A percentile compares a stretch with the other conserved stretches of the same genome.
phyloP scores from a whole-genome alignment of 2,329 filamentous ascomycete genomes.

The Botrytis sinoallii region DNA sequence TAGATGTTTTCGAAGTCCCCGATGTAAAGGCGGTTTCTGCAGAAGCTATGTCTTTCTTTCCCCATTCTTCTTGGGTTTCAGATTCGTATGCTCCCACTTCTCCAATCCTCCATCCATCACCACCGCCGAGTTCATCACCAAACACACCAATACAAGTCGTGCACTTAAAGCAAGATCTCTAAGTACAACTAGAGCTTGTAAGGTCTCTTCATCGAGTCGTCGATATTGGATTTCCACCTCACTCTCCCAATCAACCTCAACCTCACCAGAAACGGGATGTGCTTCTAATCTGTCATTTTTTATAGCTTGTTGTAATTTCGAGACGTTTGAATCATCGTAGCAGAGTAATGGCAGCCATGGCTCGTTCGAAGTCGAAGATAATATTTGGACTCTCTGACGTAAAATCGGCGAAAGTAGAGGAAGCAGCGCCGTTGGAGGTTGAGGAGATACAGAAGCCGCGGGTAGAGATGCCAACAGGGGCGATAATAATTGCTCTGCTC shows the following conservation, averaged over 20 bases:
- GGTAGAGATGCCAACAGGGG: constrained; percentile 59
- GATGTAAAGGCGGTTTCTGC: constrained; percentile 57
- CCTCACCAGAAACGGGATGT: constrained; percentile 77
- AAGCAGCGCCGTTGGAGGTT: constrained; percentile 55
- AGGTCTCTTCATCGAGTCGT: constrained; percentile 70
- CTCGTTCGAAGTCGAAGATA: constrained; percentile 57
- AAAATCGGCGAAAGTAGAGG: constrained; percentile 64
- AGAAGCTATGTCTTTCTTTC: constrained; percentile 50
- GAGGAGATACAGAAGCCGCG: constrained; percentile 54
- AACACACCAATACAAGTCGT: constrained; percentile 68
- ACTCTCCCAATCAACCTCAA: constrained; percentile 67
- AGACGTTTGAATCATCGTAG: constrained; percentile 55
- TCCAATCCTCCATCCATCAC: constrained; percentile 67
- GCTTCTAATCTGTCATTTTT: constrained; percentile 65
- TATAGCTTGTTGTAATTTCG: constrained; percentile 58
- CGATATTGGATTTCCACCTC: constrained; percentile 63
- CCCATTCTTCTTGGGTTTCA: constrained; percentile 50
- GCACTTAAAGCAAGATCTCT: constrained; percentile 61
- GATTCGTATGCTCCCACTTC: constrained; percentile 63
- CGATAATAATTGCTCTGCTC: constrained; percentile 49
- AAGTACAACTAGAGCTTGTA: constrained; percentile 64
- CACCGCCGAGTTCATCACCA: constrained; percentile 52
- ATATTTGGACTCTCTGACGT: constrained; percentile 62
- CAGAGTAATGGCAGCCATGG: constrained; percentile 73
- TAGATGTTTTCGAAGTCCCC: constrained; percentile 4